phyloP scores from a whole-genome alignment of 352 stramenopile species.

The Phytophthora litchii region DNA sequence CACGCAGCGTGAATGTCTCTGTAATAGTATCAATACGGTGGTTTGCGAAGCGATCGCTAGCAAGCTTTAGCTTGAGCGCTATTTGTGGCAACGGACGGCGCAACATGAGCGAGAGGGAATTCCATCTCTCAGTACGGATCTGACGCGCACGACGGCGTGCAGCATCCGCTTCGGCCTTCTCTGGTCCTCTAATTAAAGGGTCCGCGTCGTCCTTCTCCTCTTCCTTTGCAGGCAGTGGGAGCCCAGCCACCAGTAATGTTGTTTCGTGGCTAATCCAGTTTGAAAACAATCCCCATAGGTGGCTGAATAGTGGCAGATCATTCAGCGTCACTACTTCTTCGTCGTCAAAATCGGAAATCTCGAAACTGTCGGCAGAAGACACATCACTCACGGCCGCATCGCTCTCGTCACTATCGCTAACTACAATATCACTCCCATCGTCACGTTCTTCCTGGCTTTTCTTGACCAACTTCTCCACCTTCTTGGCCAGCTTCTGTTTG shows the following conservation, averaged over 20 bases:
- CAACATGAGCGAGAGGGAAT: slow-evolving; percentile 71
- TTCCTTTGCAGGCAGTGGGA: slow-evolving; percentile 32
- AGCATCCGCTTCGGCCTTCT: slow-evolving; percentile 47
- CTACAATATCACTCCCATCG: slow-evolving; percentile 51
- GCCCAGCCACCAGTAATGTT: slow-evolving; percentile 54
- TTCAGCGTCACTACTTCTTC: slow-evolving; percentile 74
- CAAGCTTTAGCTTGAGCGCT: slow-evolving; percentile 55
- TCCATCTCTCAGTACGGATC: slow-evolving; percentile 64
- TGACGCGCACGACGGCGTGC: slow-evolving; percentile 51
- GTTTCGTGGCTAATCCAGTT: slow-evolving; percentile 78
- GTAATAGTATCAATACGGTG: slow-evolving; percentile 63
- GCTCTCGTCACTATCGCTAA: slow-evolving; percentile 81
- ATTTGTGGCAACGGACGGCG: slow-evolving; percentile 56
- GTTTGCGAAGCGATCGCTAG: slow-evolving; percentile 56
- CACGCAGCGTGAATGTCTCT: slow-evolving; percentile 59
- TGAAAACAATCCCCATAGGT: slow-evolving; percentile 75
- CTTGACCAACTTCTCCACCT: slow-evolving; percentile 62
- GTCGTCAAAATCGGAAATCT: slow-evolving; percentile 72
- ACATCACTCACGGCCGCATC: slow-evolving; percentile 47
- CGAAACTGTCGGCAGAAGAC: slow-evolving; percentile 62
- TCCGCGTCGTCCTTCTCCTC: slow-evolving; percentile 17
- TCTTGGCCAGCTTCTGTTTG: slow-evolving; percentile 77
- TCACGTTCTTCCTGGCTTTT: slow-evolving; percentile 40
- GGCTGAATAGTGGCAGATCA: slow-evolving; percentile 71
- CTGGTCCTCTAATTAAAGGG: slow-evolving; percentile 12